phyloP scores from a whole-genome alignment of 495 filamentous ascomycete genomes.

The Penicillium crystallinum region DNA sequence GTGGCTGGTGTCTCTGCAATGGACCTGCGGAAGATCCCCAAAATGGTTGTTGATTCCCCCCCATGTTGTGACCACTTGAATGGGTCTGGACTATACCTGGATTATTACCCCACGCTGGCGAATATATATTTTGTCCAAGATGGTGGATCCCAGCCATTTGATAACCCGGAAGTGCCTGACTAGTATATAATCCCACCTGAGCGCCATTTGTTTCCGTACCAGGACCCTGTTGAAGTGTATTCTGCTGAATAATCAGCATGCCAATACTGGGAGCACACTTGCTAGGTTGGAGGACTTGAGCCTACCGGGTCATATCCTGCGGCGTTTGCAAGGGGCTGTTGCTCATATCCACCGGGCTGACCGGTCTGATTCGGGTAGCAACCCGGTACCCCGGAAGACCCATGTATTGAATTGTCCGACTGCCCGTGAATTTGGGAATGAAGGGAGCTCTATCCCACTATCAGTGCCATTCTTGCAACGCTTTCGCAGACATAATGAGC shows the following conservation, averaged over 20 bases:
- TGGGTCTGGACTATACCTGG: background rate
- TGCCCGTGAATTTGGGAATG: constrained; percentile 19
- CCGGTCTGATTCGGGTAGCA: constrained; percentile 16
- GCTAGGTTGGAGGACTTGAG: background rate
- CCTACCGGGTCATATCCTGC: constrained; percentile 13
- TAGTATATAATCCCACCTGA: background rate
- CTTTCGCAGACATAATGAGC: constrained; percentile 20
- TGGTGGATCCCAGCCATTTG: background rate
- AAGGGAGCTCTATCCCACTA: constrained; percentile 28
- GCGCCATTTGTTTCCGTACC: background rate
- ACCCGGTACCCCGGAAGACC: constrained; percentile 8
- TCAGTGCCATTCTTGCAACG: constrained; percentile 25
- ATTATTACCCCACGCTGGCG: background rate
- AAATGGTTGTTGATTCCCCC: background rate
- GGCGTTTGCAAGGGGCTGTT: constrained; percentile 1
- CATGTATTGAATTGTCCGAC: constrained; percentile 9
- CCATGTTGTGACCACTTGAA: background rate
- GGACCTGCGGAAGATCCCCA: background rate
- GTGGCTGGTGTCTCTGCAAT: background rate
- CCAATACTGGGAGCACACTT: background rate
- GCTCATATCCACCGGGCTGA: constrained; percentile 7
- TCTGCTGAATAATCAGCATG: background rate
- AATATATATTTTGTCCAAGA: background rate
- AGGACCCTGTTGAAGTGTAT: background rate
- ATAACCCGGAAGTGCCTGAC: background rate